Evolutionary conservation across 1,284 basidiomycete species (phyloP), one percentile per base, ranked within the genome.

Genomic region (Malassezia globosa): DNA sequence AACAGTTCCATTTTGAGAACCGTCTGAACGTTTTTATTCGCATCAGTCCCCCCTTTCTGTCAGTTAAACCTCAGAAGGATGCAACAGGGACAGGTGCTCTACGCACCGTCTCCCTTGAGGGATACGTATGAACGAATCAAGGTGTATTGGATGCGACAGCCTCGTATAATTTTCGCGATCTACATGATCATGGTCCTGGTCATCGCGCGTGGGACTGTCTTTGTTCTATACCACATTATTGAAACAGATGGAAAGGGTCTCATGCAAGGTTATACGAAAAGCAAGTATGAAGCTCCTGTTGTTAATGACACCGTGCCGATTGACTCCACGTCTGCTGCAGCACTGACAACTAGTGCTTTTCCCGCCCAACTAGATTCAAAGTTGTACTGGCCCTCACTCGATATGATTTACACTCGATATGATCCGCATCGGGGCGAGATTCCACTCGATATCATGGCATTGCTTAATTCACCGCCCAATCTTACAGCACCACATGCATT

Each of bases 341-440:
- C 48, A 11, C 41, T 50, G 2, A 38, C 36, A 8, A 2, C 8
- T 4, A 37, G 19, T 4, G 31, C 48, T 10, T 51, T 51, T 26
- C 48, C 48, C 7, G 23, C 48, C 6, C 26, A 18, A n/a, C 24
- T 45, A 14, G 37, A 37, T 14, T 5, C 39, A 11, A 13, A 18
- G 18, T 18, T 37, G 11, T 2, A 37, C n/a, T n/a, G 35, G 19
- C n/a, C 35, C 16, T 37, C 35, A 3, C 19, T n/a, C 10, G 13
- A 37, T 19, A 14, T 37, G 2, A 19, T 37, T 18, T 61, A 62
- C 52, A 43, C 46, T n/a, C 41, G 58, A 13, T 29, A 42, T 44
- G 11, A 66, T 22, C 63, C 63, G 3, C 63, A 66, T 42, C 55
- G 54, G 4, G 63, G 63, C 31, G 57, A 60, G 40, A 37, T 63